A percentile compares a stretch with the other conserved stretches of the same genome.
phyloP scores from a whole-genome alignment of 805 yeast species.

The Priceomyces carsonii region DNA sequence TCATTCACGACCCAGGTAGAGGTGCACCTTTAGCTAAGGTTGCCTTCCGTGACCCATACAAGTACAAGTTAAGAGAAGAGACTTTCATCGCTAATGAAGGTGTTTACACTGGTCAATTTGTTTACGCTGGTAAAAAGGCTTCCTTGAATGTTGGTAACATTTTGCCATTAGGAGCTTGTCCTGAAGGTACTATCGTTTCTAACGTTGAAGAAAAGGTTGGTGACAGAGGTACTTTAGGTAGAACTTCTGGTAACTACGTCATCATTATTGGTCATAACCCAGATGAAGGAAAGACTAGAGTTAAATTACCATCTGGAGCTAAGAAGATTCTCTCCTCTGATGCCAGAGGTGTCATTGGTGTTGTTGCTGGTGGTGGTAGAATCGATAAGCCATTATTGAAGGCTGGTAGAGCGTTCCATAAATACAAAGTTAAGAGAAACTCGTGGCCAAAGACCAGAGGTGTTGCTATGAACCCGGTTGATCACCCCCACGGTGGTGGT shows the following conservation, averaged over 20 bases:
- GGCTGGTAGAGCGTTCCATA: constrained; percentile 99
- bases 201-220: constrained; percentile 99
- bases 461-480: constrained; percentile 99
- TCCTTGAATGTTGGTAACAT: constrained; percentile 96
- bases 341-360: constrained; percentile 99
- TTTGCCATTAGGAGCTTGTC: constrained; percentile 94
- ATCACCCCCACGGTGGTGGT: constrained; percentile 99
- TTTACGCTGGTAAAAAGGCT: constrained; percentile 99
- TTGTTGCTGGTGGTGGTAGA: constrained; percentile 99
- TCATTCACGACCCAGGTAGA: constrained; percentile 99
- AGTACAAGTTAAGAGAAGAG: constrained; percentile 96
- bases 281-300: constrained; percentile 98
- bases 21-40: constrained; percentile 99
- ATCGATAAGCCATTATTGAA: constrained; percentile 98
- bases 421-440: constrained; percentile 99
- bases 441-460: constrained; percentile 99
- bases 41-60: constrained; percentile 99
- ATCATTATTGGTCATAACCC: constrained; percentile 99
- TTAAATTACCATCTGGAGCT: constrained; percentile 98
- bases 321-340: constrained; percentile 93
- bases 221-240: constrained; percentile 99
- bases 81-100: constrained; percentile 99
- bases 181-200: constrained; percentile 99
- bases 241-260: constrained; percentile 99
- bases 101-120: constrained; percentile 98